Conservation (phyloP, 495 filamentous ascomycete species). For the Penicillium riverlandense region DNA sequence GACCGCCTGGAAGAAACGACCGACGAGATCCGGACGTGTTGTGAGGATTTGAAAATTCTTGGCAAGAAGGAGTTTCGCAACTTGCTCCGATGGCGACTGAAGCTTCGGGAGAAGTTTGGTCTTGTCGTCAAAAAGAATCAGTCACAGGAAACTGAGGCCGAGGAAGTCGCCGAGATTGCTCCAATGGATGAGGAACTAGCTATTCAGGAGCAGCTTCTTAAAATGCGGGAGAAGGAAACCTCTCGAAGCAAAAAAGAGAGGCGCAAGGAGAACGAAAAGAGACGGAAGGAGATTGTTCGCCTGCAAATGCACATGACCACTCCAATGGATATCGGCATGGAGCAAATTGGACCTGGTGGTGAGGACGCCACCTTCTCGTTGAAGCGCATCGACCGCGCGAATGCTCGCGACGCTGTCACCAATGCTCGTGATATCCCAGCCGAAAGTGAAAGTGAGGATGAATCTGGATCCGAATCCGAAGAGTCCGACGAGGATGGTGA, state of each 20-base stretch:
- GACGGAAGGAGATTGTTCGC: slow-evolving; percentile 80
- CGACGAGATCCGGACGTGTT: slow-evolving; percentile 76
- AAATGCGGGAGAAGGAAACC: slow-evolving; percentile 68
- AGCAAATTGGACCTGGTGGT: slow-evolving; percentile 71
- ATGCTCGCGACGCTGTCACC: slow-evolving; percentile 59
- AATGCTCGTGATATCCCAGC: slow-evolving; percentile 68
- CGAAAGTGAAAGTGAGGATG: slow-evolving; percentile 49
- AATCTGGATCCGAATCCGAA: slow-evolving; percentile 51
- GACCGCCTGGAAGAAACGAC: slow-evolving; percentile 91
- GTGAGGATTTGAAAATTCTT: slow-evolving; percentile 80
- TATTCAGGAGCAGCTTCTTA: slow-evolving; percentile 80
- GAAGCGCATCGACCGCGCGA: slow-evolving; percentile 68
- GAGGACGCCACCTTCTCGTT: slow-evolving; percentile 78
- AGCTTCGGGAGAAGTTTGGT: slow-evolving; percentile 85
- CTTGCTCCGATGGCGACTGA: slow-evolving; percentile 86
- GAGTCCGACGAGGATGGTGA: slow-evolving; percentile 75
- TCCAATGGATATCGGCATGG: slow-evolving; percentile 92
- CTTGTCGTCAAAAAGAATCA: slow-evolving; percentile 63
- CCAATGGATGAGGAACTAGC: slow-evolving; percentile 90
- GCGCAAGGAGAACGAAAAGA: slow-evolving; percentile 80
- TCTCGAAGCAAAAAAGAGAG: slow-evolving; percentile 71
- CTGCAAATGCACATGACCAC: slow-evolving; percentile 97
- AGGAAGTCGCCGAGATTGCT: slow-evolving; percentile 72
- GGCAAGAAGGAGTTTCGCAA: slow-evolving; percentile 92
- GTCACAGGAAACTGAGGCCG: slow-evolving; percentile 45